Evolutionary conservation across 352 stramenopile genomes (phyloP).

Genomic region (Phytophthora crassamura): DNA sequence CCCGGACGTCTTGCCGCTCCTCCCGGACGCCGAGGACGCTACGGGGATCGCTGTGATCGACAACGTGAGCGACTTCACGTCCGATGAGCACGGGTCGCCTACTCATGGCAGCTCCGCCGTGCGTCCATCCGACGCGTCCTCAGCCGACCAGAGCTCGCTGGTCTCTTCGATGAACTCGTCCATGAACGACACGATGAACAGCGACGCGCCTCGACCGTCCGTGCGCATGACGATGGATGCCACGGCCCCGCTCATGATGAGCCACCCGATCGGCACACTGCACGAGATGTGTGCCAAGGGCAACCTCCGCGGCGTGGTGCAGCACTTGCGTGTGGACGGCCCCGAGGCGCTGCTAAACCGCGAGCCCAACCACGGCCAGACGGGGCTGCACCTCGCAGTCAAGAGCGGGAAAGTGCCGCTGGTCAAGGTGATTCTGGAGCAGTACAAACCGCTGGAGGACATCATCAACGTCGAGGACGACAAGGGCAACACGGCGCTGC

Average conservation of each 20-base stretch:
- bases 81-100: slow-evolving; percentile 41
- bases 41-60: slow-evolving; percentile 64
- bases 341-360: slow-evolving; percentile 69
- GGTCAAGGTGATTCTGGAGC: slow-evolving; percentile 84
- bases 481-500: slow-evolving; percentile 88
- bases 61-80: slow-evolving; percentile 54
- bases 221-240: slow-evolving; percentile 79
- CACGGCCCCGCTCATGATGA: slow-evolving; percentile 74
- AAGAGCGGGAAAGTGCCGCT: slow-evolving; percentile 86
- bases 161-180: slow-evolving; percentile 42
- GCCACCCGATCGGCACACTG: slow-evolving; percentile 79
- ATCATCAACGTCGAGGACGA: slow-evolving; percentile 88
- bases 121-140: slow-evolving; percentile 46
- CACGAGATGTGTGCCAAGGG: slow-evolving; percentile 84
- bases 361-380: slow-evolving; percentile 88
- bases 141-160: slow-evolving; percentile 21
- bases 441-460: slow-evolving; percentile 81
- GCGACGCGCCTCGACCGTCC: slow-evolving; percentile 59
- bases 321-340: slow-evolving; percentile 78
- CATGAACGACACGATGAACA: slow-evolving; percentile 45
- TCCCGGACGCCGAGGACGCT: slow-evolving; percentile 60
- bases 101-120: slow-evolving; percentile 37
- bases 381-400: slow-evolving; percentile 78
- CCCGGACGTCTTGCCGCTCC: slow-evolving; percentile 54
- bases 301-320: slow-evolving; percentile 78